Evolutionary conservation across 106 monocot genomes (phyloP), one percentile per base, ranked within the genome.

Genomic region (Dioscorea alata): DNA sequence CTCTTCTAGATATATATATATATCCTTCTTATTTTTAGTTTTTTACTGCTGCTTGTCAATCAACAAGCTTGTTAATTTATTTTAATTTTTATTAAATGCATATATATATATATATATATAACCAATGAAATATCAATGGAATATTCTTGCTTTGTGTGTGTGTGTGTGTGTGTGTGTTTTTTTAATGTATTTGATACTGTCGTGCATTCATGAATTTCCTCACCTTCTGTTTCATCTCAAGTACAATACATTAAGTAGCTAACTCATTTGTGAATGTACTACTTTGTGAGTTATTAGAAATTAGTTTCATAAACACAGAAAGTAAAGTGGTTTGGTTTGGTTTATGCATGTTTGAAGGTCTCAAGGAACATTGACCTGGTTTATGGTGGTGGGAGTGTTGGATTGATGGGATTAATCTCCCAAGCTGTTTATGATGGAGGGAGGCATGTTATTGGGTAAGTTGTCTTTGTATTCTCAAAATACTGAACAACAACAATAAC

Each of bases 291-390:
- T 54, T 42, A 42, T 42, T 10, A 6, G 42, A 42, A 8, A 10
- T 42, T 8, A 42, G 10, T 42, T 42, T 42, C 42, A 42, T 42
- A 42, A 42, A 42, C 42, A 42, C 42, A 2, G 10, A 42, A 42
- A 42, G 42, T 23, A 60, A 60, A 21, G 14, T 18, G 17, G 60
- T 31, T 31, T 17, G 49, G 28, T 34, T 53, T 65, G 21, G 42
- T 58, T 65, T 66, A 4, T 59, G 65, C 48, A 8, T 51, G 51
- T 51, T 12, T 54, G 13, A 67, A 88, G 88, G 88, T 88, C 31
- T 72, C 75, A 33, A 84, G 81, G 61, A 88, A 72, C 81, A 84
- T 88, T 33, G 84, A 88, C 76, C 73, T 88, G 72, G 88, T 88
- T 59, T 88, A 88, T 60, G 88, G 88, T 62, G 88, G 88, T 25